Base-by-base conservation (phyloP, 768 basidiomycete genomes). In the Mycena filopes region DNA sequence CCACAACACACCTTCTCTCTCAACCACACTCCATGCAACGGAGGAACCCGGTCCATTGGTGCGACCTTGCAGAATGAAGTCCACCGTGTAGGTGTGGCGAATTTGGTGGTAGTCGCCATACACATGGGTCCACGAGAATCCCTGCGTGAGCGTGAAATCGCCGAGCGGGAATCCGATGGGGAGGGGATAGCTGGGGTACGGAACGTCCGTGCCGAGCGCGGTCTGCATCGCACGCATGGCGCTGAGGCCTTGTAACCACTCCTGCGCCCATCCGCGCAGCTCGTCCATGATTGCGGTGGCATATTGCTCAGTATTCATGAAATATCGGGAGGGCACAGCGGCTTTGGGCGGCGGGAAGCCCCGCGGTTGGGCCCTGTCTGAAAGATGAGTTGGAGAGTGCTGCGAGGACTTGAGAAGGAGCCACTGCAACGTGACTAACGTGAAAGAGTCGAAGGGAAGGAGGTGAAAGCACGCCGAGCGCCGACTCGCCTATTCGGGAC, bases 61-160 rank as follows among this genome's bases (percentile, higher is more conserved):
- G 42, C 60, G 65, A 4, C 65, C 60, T 25, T 45, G 43, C 26
- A 67, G 58, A 20, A 46, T 38, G 9, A 67, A 41, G 3, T 23
- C 13, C 11, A 67, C 66, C 4, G 1, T 4, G 45, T 54, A 26
- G 26, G 23, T 25, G 53, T 67, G 66, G 26, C 60, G 60, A 0
- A 62, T 18, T 18, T 55, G 38, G 13, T 62, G 49, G 13, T 62
- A 43, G 13, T 26, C 8, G 6, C 42, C 55, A 11, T 63, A 62
- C n/a, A 54, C 60, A 33, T 67, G 61, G 5, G 59, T 49, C 66
- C 66, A 67, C 10, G 54, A 55, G 45, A 63, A 67, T 2, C 9
- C 15, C 1, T 40, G 7, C 23, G 49, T 31, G 29, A 63, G 9
- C 9, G 25, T 16, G 40, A 59, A 62, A 16, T 54, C 21, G n/a